Evolutionary conservation across 805 yeast species (phyloP).

Genomic region (Sugiyamaella qingdaonensis): DNA sequence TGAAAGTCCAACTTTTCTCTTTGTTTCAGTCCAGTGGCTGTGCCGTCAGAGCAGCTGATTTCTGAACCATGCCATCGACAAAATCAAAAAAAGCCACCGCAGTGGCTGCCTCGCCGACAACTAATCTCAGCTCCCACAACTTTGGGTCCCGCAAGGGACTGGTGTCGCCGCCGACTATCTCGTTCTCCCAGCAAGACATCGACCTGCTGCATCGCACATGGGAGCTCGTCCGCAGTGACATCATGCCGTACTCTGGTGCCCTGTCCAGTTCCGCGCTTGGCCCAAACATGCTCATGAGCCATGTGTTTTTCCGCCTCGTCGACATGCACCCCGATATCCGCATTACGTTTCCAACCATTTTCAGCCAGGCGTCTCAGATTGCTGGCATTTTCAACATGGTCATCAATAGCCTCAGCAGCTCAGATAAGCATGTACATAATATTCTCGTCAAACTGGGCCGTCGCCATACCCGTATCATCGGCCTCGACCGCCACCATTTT

Average conservation of each 20-base stretch:
- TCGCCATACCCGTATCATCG: slow-evolving; percentile 69
- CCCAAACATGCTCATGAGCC: background rate
- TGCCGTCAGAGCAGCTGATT: too few relatives aligned
- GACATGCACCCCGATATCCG: slow-evolving; percentile 50
- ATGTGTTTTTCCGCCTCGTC: background rate
- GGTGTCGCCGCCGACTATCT: background rate
- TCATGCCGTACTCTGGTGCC: background rate
- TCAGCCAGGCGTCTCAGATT: slow-evolving; percentile 75
- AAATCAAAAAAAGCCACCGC: background rate
- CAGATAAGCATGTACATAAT: slow-evolving; percentile 41
- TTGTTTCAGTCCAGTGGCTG: too few relatives aligned
- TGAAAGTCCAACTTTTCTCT: too few relatives aligned
- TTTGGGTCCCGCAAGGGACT: background rate
- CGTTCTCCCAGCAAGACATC: background rate
- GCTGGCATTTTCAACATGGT: slow-evolving; percentile 74
- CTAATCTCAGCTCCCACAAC: background rate
- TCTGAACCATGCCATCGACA: background rate
- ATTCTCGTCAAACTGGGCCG: slow-evolving; percentile 63
- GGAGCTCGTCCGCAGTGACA: background rate
- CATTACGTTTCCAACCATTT: slow-evolving; percentile 64
- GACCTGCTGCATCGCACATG: background rate
- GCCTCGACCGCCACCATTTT: slow-evolving; percentile 46
- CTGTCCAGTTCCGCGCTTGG: background rate
- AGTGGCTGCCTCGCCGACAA: background rate
- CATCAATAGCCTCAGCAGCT: slow-evolving; percentile 57